These are phyloP conservation scores for Sarocladium strictum DNA, from an alignment of 2,329 filamentous ascomycete species.

Conservation along the genomic window DNA sequence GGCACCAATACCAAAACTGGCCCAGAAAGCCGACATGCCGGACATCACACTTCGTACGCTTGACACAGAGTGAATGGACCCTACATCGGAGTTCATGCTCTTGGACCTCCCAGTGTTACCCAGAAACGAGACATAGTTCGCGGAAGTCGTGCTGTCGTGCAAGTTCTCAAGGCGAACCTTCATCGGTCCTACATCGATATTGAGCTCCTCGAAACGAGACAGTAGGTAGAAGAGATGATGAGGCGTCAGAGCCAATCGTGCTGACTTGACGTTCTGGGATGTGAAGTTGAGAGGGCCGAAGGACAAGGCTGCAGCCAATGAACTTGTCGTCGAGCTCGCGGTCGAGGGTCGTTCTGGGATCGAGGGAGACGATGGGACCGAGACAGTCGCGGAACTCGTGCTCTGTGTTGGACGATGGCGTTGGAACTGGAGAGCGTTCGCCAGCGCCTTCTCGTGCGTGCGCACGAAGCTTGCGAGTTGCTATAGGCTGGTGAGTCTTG, in stretches of 20 bases:
- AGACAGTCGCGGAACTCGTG: constrained; percentile 46
- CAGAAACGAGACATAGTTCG: constrained; percentile 94
- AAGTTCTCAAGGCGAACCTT: constrained; percentile 93
- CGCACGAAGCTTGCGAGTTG: constrained; percentile 94
- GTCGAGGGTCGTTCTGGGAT: constrained; percentile 58
- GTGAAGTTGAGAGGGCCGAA: constrained; percentile 80
- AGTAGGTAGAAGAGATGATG: constrained; percentile 97
- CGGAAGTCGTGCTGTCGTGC: constrained; percentile 76
- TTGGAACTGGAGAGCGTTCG: constrained; percentile 81
- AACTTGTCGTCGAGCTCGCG: constrained; percentile 63
- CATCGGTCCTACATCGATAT: constrained; percentile 89
- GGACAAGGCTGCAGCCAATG: constrained; percentile 79
- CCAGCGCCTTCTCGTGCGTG: constrained; percentile 93
- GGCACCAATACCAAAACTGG: constrained; percentile 75
- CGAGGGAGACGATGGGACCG: constrained; percentile 48
- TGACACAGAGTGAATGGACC: constrained; percentile 91
- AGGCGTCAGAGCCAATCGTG: constrained; percentile 85
- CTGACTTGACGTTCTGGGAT: constrained; percentile 79
- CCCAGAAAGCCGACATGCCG: constrained; percentile 90
- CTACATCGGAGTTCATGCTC: constrained; percentile 73
- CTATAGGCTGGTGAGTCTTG: constrained; percentile 38
- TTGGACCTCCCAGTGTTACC: constrained; percentile 71
- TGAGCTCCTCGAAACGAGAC: constrained; percentile 88
- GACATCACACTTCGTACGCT: constrained; percentile 98
- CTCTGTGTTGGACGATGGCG: constrained; percentile 66